Base-by-base conservation (phyloP, 1,284 basidiomycete species). In the Ceratobasidium sp. region DNA sequence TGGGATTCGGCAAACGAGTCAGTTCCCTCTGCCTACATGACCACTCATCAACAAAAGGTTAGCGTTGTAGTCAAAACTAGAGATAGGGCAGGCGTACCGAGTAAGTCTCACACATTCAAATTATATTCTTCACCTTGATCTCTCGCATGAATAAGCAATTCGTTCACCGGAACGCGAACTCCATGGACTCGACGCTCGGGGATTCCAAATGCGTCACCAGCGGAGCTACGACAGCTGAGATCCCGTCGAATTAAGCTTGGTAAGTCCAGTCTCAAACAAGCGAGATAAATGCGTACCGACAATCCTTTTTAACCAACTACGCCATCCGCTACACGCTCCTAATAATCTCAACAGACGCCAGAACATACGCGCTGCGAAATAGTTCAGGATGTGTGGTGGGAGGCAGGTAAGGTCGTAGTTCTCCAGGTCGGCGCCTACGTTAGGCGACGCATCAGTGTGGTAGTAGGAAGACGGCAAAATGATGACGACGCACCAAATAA, bases 51-150 rank as follows among this genome's bases (percentile, higher is more conserved):
- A 41, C 11, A 41, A 41, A 41, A 41, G 6, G 36, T 11, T 4
- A 41, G 36, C 1, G n/a, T 54, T 41, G 24, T 27, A 54, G 59
- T 33, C 77, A 29, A 44, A 31, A 41, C 64, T 8, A 7, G 31
- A 41, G 11, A 31, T 7, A 56, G n/a, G 9, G 24, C n/a, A 36
- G 29, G 83, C 93, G 75, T 76, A 98, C 96, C 79, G 98, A 84
- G 83, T 99, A 98, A 7, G 97, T 98, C 82, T 99, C 96, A 97
- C 96, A 99, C 96, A 98, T 98, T 74, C 97, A 89, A 72, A 98
- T 93, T 15, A 96, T 98, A 82, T 97, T 97, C 80, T 92, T 90
- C 69, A 98, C 95, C 78, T 91, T 96, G 78, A 99, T 93, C 84
- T 98, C 96, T 74, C 96, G 89, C 96, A 99, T 98, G 75, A 98